Evolutionary conservation across 2,329 filamentous ascomycete species (phyloP).

Genomic region (Nigrospora sphaerica): DNA sequence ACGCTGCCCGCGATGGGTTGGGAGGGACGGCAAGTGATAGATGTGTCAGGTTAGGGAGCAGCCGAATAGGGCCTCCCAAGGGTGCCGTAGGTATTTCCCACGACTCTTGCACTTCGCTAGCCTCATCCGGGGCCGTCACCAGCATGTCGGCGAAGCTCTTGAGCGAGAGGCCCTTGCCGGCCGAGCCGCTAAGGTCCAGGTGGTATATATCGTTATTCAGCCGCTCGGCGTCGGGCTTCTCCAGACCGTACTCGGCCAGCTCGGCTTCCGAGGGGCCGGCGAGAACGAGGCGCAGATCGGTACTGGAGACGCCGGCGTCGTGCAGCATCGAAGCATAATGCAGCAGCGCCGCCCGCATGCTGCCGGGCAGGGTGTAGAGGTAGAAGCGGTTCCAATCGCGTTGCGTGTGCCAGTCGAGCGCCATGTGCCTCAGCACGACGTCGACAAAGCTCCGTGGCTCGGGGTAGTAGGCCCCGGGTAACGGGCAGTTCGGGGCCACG

Average conservation of each 20-base stretch:
- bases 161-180: conserved; percentile 43
- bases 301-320: conserved; percentile 37
- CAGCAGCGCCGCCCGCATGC: conserved; percentile 44
- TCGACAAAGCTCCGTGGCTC: conserved; percentile 42
- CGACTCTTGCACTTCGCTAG: conserved; percentile 35
- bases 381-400: conserved; percentile 49
- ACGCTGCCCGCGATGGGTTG: conserved; percentile 26
- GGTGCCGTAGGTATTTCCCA: conserved; percentile 40
- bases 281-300: conserved; percentile 38
- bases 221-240: conserved; percentile 14
- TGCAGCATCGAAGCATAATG: conserved; percentile 39
- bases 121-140: conserved; percentile 25
- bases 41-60: conserved; percentile 53
- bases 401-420: conserved; percentile 47
- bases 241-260: conserved; percentile 19
- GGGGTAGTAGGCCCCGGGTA: conserved; percentile 40
- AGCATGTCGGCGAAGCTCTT: conserved; percentile 46
- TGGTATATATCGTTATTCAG: conserved; percentile 41
- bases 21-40: conserved; percentile 49
- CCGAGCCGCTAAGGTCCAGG: conserved; percentile 46
- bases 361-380: conserved; percentile 46
- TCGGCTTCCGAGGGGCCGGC: conserved; percentile 18
- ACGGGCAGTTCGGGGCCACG: conserved; percentile 14
- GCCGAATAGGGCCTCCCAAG: conserved; percentile 13
- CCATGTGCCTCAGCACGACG: conserved; percentile 41